These are phyloP conservation scores for Hemileia vastatrix DNA, from an alignment of 1,284 basidiomycete genomes.

Conservation along the genomic window DNA sequence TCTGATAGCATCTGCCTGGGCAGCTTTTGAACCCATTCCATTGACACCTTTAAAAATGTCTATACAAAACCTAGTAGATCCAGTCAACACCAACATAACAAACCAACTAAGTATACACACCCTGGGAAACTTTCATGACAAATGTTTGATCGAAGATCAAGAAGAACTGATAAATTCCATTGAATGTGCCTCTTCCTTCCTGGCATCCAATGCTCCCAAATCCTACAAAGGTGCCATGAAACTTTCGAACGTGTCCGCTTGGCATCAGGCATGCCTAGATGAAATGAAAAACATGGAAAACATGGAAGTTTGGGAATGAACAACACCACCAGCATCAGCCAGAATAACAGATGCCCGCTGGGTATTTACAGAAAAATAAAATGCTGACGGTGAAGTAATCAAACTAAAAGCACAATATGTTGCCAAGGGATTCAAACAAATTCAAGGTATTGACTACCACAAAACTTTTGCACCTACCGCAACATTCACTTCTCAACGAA, in stretches of 20 bases:
- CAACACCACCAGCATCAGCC: not conserved
- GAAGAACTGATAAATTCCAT: too few species aligned
- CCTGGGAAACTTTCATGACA: too few species aligned
- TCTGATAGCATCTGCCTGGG: too few species aligned
- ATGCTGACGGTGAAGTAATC: not conserved
- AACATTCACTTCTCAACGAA: not conserved
- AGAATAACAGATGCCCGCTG: not conserved
- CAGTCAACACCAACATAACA: too few species aligned
- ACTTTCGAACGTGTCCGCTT: not conserved
- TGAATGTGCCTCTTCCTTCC: too few species aligned
- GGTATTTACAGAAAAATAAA: conserved; percentile 2
- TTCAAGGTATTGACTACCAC: not conserved
- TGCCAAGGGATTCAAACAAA: not conserved
- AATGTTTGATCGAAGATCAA: too few species aligned
- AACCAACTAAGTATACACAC: too few species aligned
- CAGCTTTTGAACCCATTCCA: too few species aligned
- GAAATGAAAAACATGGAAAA: not conserved
- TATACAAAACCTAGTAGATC: too few species aligned
- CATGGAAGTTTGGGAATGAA: not conserved
- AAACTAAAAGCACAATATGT: not conserved
- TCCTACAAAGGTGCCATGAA: too few species aligned
- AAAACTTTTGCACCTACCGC: not conserved
- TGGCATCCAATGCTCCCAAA: too few species aligned
- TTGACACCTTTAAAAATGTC: too few species aligned
- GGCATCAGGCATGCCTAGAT: not conserved